Percentiles rank a stretch among this genome's conserved stretches.
Conservation (phyloP, 2,329 filamentous ascomycete species). For the Bretziella fagacearum region DNA sequence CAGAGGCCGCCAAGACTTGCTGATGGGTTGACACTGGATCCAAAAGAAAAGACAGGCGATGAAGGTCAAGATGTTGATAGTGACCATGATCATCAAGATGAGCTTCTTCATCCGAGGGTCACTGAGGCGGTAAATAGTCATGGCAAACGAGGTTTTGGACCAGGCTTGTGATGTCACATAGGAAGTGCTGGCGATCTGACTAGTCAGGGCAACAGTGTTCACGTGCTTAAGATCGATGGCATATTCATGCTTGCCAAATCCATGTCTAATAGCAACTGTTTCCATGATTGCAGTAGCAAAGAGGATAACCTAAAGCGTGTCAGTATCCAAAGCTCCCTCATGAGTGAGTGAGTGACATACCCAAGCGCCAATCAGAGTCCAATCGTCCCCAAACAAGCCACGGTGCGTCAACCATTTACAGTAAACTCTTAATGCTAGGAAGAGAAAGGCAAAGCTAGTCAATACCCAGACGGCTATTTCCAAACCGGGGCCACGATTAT, state of each 20-base stretch:
- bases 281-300: slow-evolving; percentile 10
- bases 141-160: slow-evolving; percentile 19
- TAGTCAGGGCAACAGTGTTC: slow-evolving; percentile 1
- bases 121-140: slow-evolving; percentile 19
- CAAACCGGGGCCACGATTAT: slow-evolving; percentile 10
- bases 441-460: slow-evolving; percentile 6
- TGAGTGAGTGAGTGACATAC: slow-evolving; percentile 1
- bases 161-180: slow-evolving; percentile 12
- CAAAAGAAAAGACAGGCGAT: slow-evolving; percentile 18
- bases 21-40: slow-evolving; percentile 18
- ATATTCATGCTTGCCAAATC: slow-evolving; percentile 15
- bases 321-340: background rate
- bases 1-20: slow-evolving; percentile 17
- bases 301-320: slow-evolving; percentile 3
- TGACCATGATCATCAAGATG: slow-evolving; percentile 19
- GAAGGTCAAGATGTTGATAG: slow-evolving; percentile 18
- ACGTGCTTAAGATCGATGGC: slow-evolving; percentile 9
- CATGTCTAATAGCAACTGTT: slow-evolving; percentile 13
- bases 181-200: slow-evolving; percentile 5
- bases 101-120: slow-evolving; percentile 17
- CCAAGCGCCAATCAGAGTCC: slow-evolving; percentile 22
- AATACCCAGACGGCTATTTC: slow-evolving; percentile 12
- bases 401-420: slow-evolving; percentile 23
- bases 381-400: slow-evolving; percentile 25
- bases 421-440: slow-evolving; percentile 22